phyloP scores from a whole-genome alignment of 75 land plant genomes.

The Picea glauca region DNA sequence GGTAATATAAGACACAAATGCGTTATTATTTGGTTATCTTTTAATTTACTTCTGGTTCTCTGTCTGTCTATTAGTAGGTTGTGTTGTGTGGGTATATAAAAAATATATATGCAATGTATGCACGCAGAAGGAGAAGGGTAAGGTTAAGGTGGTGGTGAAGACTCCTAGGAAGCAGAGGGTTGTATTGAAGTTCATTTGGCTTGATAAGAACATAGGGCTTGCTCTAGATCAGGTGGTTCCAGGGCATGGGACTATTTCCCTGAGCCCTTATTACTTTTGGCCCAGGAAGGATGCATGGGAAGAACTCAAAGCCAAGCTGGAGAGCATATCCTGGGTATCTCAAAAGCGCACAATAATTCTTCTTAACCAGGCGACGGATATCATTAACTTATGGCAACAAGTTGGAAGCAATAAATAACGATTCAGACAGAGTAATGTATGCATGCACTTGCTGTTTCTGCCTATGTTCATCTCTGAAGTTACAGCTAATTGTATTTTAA shows the following conservation, averaged over 20 bases:
- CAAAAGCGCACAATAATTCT: slow-evolving; percentile 38
- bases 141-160: slow-evolving; percentile 1
- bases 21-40: not conserved
- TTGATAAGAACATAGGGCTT: slow-evolving; percentile 49
- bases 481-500: too few relatives aligned
- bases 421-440: too few relatives aligned
- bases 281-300: slow-evolving; percentile 58
- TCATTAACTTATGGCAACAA: slow-evolving; percentile 53
- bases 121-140: not conserved
- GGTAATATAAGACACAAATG: not conserved
- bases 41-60: not conserved
- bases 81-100: too few relatives aligned
- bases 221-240: slow-evolving; percentile 40
- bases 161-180: slow-evolving; percentile 27
- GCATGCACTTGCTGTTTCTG: too few relatives aligned
- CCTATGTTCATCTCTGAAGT: too few relatives aligned
- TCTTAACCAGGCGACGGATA: slow-evolving; percentile 49
- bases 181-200: slow-evolving; percentile 35
- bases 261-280: slow-evolving; percentile 48
- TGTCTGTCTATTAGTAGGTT: not conserved
- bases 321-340: slow-evolving; percentile 48
- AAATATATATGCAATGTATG: too few relatives aligned
- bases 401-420: too few relatives aligned
- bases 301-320: slow-evolving; percentile 33
- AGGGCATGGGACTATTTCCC: slow-evolving; percentile 42